Conservation (phyloP, 345 rosid genomes). For the Eucalyptus curtisii region DNA sequence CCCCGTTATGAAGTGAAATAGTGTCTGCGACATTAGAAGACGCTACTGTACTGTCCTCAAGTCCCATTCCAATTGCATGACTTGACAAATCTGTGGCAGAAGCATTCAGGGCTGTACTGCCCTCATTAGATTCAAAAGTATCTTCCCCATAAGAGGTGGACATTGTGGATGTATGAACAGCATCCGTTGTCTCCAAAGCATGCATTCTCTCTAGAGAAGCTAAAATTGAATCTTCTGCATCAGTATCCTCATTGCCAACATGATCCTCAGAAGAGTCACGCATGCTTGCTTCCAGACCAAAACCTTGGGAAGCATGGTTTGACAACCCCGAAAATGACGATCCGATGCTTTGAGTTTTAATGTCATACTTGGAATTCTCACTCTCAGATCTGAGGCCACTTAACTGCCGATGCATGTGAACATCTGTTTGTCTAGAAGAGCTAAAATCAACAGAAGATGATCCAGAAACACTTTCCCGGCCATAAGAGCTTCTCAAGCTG, state of each 20-base stretch:
- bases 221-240: constrained; percentile 7
- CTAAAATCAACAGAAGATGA: constrained; percentile 76
- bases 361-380: constrained; percentile 52
- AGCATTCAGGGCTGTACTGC: constrained; percentile 18
- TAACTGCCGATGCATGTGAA: constrained; percentile 50
- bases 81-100: constrained; percentile 19
- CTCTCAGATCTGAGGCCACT: constrained; percentile 60
- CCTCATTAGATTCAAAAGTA: constrained; percentile 8
- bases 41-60: constrained; percentile 22
- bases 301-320: constrained; percentile 31
- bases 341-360: constrained; percentile 47
- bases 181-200: constrained; percentile 19
- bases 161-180: constrained; percentile 6
- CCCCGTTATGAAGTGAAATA: constrained; percentile 22
- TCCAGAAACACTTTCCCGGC: constrained; percentile 63
- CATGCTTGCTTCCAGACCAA: constrained; percentile 28
- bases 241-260: constrained; percentile 5
- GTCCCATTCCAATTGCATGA: constrained; percentile 7
- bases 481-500: constrained; percentile 78
- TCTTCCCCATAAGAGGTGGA: constrained; percentile 9
- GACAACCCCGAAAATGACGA: constrained; percentile 51
- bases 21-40: constrained; percentile 5
- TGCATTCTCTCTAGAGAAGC: constrained; percentile 19
- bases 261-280: constrained; percentile 25
- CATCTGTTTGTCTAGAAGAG: constrained; percentile 52